phyloP scores from a whole-genome alignment of 2,329 filamentous ascomycete genomes.

The Fusarium napiforme region DNA sequence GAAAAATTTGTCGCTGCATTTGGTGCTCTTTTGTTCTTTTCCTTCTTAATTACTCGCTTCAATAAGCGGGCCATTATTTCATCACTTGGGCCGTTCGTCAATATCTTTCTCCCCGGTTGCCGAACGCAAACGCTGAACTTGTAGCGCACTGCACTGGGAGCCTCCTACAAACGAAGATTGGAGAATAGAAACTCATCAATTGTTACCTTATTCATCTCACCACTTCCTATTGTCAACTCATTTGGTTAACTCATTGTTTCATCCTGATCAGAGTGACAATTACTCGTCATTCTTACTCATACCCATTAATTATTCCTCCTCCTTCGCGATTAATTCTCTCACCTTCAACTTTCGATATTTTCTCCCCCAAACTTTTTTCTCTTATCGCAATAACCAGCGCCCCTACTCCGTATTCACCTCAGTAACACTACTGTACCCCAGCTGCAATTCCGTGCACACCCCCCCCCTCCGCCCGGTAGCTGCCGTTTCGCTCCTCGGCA shows the following conservation, averaged over 20 bases:
- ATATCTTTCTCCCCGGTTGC: not conserved
- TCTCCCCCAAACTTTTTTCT: slow-evolving; percentile 5
- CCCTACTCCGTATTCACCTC: not conserved
- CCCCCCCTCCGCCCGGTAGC: slow-evolving; percentile 45
- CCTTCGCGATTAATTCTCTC: not conserved
- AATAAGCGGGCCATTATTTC: slow-evolving; percentile 7
- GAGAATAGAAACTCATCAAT: slow-evolving; percentile 24
- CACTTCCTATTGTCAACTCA: slow-evolving; percentile 7
- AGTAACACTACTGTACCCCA: slow-evolving; percentile 35
- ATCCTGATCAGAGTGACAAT: not conserved
- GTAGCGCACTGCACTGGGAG: not conserved
- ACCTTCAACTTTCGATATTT: not conserved
- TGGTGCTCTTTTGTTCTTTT: slow-evolving; percentile 1
- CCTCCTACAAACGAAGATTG: slow-evolving; percentile 7
- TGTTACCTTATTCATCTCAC: slow-evolving; percentile 19
- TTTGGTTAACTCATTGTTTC: slow-evolving; percentile 3
- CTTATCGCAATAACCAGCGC: slow-evolving; percentile 10
- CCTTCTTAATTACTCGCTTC: not conserved
- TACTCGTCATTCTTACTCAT: slow-evolving; percentile 3
- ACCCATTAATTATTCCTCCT: slow-evolving; percentile 12
- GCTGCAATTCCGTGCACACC: slow-evolving; percentile 42
- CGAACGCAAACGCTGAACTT: slow-evolving; percentile 5
- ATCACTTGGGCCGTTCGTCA: not conserved
- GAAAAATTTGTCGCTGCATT: not conserved
- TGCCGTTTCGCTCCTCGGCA: slow-evolving; percentile 46